phyloP scores from a whole-genome alignment of 1,284 basidiomycete species.

The Microbotryomycetes sp. region DNA sequence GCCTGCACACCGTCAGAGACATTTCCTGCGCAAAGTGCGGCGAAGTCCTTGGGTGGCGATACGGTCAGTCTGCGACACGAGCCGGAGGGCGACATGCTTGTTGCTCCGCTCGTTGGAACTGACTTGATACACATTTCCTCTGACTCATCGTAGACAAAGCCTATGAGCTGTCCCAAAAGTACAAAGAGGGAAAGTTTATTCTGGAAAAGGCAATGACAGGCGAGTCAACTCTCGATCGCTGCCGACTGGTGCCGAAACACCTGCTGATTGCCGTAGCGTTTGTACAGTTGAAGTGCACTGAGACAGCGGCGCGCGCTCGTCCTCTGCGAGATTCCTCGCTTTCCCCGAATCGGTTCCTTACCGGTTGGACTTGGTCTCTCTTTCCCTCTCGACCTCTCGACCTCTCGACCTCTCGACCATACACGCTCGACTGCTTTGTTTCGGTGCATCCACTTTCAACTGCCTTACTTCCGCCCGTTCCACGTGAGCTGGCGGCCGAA shows the following conservation, averaged over 20 bases:
- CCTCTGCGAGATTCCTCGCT: too few relatives aligned
- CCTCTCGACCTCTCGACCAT: too few relatives aligned
- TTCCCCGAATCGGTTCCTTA: not conserved
- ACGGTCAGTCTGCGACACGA: conserved; percentile 59
- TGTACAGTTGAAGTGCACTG: not conserved
- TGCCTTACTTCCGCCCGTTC: too few relatives aligned
- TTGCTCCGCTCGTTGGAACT: not conserved
- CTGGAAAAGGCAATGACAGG: conserved; percentile 65
- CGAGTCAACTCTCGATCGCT: too few relatives aligned
- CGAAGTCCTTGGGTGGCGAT: conserved; percentile 90
- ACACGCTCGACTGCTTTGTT: too few relatives aligned
- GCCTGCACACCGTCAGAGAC: conserved; percentile 90
- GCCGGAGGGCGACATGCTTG: too few relatives aligned
- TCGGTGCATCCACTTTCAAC: too few relatives aligned
- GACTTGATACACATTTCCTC: not conserved
- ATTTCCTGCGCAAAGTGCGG: conserved; percentile 80
- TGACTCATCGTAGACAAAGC: conserved; percentile 64
- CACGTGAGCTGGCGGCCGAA: too few relatives aligned
- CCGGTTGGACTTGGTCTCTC: too few relatives aligned
- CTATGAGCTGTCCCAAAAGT: conserved; percentile 81
- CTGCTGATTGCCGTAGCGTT: not conserved
- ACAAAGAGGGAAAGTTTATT: conserved; percentile 96
- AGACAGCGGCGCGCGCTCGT: too few relatives aligned
- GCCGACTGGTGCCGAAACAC: too few relatives aligned
- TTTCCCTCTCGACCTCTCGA: too few relatives aligned